phyloP scores from a whole-genome alignment of 306 rosid genomes.

The Spatholobus suberectus region DNA sequence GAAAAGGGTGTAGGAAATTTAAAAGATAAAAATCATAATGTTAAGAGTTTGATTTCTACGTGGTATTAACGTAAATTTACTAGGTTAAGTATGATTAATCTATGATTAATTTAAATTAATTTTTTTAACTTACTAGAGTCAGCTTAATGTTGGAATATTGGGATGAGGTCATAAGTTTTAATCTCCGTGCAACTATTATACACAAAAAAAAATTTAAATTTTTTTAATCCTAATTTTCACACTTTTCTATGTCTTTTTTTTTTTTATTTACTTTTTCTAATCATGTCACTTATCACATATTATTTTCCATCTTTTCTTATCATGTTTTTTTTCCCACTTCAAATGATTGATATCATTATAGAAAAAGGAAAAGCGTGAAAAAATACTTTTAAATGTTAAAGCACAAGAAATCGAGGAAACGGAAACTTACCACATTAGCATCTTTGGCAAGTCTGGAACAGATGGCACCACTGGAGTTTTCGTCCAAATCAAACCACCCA shows the following conservation, averaged over 20 bases:
- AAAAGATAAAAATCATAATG: too few relatives aligned
- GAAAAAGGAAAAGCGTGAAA: neutral
- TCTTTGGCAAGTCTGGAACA: slow-evolving; percentile 63
- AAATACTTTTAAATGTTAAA: neutral
- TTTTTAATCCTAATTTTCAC: too few relatives aligned
- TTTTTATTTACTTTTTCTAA: too few relatives aligned
- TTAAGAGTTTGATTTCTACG: too few relatives aligned
- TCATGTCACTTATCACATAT: neutral
- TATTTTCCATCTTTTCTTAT: neutral
- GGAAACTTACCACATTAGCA: slow-evolving; percentile 49
- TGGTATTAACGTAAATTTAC: too few relatives aligned
- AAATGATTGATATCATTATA: neutral
- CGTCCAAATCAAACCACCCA: slow-evolving; percentile 56
- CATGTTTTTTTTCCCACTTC: neutral
- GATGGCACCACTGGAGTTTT: slow-evolving; percentile 55
- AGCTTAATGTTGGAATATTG: too few relatives aligned
- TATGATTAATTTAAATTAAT: too few relatives aligned
- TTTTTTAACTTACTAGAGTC: too few relatives aligned
- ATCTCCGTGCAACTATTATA: too few relatives aligned
- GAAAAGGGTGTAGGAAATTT: neutral
- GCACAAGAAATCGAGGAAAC: neutral
- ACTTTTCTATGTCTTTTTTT: neutral
- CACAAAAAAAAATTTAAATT: too few relatives aligned
- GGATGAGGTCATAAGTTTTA: too few relatives aligned
- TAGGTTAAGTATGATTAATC: too few relatives aligned